Evolutionary conservation across 768 basidiomycete species (phyloP).

Genomic region (Pleurotus platypus): DNA sequence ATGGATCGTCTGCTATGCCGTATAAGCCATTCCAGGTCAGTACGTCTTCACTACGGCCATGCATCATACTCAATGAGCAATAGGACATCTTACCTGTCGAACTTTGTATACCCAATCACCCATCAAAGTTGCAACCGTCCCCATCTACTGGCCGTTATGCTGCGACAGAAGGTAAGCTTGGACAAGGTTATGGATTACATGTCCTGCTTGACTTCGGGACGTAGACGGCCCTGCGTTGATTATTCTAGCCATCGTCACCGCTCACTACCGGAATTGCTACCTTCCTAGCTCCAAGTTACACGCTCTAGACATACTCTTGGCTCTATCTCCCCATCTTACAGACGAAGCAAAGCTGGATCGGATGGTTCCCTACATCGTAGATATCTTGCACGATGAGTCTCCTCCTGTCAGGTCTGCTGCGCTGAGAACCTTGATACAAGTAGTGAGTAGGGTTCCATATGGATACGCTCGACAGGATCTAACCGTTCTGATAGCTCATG

Average conservation of each 20-base stretch:
- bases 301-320: conserved; percentile 83
- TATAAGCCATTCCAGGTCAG: conserved; percentile 61
- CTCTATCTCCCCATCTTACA: conserved; percentile 74
- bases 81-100: conserved; percentile 80
- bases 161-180: conserved; percentile 55
- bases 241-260: conserved; percentile 80
- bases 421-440: conserved; percentile 75
- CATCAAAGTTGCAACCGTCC: conserved; percentile 46
- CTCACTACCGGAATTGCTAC: conserved; percentile 85
- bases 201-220: not conserved
- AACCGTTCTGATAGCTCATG: conserved; percentile 26
- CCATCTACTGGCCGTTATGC: conserved; percentile 47
- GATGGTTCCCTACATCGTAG: conserved; percentile 88
- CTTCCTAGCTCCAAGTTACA: conserved; percentile 84
- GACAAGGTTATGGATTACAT: not conserved
- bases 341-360: conserved; percentile 96
- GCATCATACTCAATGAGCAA: not conserved
- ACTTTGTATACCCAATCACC: conserved; percentile 68
- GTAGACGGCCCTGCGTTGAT: conserved; percentile 88
- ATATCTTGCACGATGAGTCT: conserved; percentile 82
- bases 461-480: not conserved
- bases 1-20: conserved; percentile 35
- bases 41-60: conserved; percentile 1
- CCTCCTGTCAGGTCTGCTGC: conserved; percentile 80
- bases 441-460: conserved; percentile 45